Percentiles rank a stretch among this genome's conserved stretches.
Evolutionary conservation across 495 filamentous ascomycete genomes (phyloP).

Genomic region (Parathielavia appendiculata): DNA sequence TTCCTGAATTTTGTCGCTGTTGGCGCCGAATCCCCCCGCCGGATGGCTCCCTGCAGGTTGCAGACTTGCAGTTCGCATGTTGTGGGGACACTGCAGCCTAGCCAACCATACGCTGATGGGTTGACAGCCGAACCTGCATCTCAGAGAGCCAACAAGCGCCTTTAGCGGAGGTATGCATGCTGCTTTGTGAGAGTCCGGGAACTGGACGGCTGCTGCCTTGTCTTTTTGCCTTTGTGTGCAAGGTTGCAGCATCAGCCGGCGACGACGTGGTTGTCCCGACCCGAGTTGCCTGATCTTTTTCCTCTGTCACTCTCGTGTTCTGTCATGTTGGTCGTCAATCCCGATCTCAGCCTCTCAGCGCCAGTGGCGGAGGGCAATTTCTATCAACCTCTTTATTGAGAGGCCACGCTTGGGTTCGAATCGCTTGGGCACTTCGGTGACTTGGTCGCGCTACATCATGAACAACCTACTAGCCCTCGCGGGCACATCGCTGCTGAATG

Average conservation of each 20-base stretch:
- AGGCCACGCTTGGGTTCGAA: neutral
- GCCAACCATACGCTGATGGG: neutral
- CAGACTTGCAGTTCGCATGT: neutral
- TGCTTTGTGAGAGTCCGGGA: neutral
- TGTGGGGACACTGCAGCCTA: neutral
- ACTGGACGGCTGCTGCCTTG: neutral
- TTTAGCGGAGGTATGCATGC: slow-evolving; percentile 7
- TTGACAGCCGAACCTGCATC: neutral
- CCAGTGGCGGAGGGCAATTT: too few species aligned
- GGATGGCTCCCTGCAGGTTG: neutral
- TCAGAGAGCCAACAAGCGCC: neutral
- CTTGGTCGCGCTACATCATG: slow-evolving; percentile 13
- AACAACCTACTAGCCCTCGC: slow-evolving; percentile 27
- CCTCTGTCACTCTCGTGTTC: neutral
- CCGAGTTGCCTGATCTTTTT: neutral
- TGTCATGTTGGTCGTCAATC: neutral
- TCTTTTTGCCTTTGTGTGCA: neutral
- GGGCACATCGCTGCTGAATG: slow-evolving; percentile 23
- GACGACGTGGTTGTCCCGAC: neutral
- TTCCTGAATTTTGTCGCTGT: neutral
- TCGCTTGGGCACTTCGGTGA: too few species aligned
- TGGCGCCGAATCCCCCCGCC: neutral
- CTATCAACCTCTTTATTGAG: too few species aligned
- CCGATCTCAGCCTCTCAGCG: neutral
- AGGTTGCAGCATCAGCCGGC: neutral